Percentiles rank a stretch among this genome's conserved stretches.
Conservation (phyloP, 371 early-diverging fungal species). For the Synchytrium microbalum region DNA sequence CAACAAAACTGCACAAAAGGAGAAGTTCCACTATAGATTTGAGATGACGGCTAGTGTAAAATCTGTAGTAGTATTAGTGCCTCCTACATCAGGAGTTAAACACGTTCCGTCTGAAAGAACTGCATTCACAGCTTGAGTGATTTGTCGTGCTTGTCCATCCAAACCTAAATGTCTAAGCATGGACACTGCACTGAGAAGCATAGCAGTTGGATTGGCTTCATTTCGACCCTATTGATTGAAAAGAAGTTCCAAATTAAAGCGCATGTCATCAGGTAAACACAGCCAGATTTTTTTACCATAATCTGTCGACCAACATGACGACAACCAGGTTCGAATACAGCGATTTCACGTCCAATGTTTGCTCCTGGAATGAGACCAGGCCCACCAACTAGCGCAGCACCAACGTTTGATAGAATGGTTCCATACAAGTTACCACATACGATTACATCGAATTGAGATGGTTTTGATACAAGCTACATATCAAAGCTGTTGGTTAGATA, state of each 20-base stretch:
- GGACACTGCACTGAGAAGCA: conserved; percentile 82
- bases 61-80: conserved; percentile 71
- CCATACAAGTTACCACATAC: conserved; percentile 98
- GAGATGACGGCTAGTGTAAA: conserved; percentile 58
- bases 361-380: conserved; percentile 91
- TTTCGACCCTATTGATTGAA: conserved; percentile 58
- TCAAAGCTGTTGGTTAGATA: neutral
- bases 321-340: conserved; percentile 92
- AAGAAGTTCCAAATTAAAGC: conserved; percentile 8
- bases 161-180: conserved; percentile 88
- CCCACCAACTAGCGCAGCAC: conserved; percentile 91
- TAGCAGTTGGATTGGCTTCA: conserved; percentile 87
- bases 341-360: conserved; percentile 92
- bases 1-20: no score
- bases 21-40: conserved; percentile 14
- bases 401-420: conserved; percentile 92
- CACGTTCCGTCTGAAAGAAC: conserved; percentile 56
- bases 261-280: conserved; percentile 3
- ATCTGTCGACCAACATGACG: conserved; percentile 93
- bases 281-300: conserved; percentile 24
- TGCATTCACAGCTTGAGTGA: conserved; percentile 70
- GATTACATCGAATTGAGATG: conserved; percentile 95
- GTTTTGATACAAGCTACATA: conserved; percentile 74
- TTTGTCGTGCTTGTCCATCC: conserved; percentile 71
- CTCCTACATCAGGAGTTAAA: conserved; percentile 74